Percentiles rank a stretch among this genome's conserved stretches.
Evolutionary conservation across 306 rosid genomes (phyloP).

Genomic region (Ammopiptanthus mongolicus): DNA sequence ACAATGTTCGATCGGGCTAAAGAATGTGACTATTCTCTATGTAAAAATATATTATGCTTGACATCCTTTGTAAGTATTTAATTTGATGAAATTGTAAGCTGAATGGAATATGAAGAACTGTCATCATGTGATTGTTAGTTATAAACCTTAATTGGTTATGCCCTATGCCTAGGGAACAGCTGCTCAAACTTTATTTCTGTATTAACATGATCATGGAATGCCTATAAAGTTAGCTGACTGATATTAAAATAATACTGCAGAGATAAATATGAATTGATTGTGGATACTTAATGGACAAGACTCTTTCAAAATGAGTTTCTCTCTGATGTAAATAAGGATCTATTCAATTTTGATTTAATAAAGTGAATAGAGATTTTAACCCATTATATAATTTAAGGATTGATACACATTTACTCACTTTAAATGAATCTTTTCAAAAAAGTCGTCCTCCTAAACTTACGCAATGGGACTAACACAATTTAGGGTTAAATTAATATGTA

Average conservation of each 20-base stretch:
- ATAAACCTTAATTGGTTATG: not conserved
- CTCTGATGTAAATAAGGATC: no score
- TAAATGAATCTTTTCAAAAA: no score
- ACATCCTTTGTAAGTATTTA: constrained; percentile 32
- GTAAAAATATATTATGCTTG: constrained; percentile 20
- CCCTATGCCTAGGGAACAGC: not conserved
- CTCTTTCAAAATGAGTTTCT: no score
- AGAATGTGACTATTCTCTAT: not conserved
- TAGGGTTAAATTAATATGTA: no score
- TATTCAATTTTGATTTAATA: no score
- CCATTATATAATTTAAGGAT: no score
- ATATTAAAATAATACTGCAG: not conserved
- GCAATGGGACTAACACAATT: no score
- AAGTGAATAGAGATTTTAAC: no score
- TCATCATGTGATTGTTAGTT: constrained; percentile 7
- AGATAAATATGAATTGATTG: not conserved
- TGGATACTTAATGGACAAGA: not conserved
- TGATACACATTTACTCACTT: no score
- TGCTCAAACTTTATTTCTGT: constrained; percentile 15
- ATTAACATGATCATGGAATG: not conserved
- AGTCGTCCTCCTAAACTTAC: no score
- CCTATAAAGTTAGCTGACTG: not conserved
- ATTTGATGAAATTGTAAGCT: constrained; percentile 19
- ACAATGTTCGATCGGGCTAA: constrained; percentile 59
- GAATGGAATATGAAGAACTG: constrained; percentile 22